phyloP scores from a whole-genome alignment of 1,284 basidiomycete genomes.

The Cryptococcus sp. region DNA sequence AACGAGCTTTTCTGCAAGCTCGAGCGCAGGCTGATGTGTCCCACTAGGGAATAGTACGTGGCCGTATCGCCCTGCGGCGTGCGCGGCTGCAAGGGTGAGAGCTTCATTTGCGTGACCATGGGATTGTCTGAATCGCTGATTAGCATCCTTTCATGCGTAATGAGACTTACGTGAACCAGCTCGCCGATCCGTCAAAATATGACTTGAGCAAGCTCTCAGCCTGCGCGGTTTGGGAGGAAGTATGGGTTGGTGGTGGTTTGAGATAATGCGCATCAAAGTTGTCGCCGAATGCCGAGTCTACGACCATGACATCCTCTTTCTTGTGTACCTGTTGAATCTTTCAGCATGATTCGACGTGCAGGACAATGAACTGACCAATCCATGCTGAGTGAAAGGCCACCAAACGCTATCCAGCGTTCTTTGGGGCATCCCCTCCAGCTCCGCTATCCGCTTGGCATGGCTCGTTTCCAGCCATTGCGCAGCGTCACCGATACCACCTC shows the following conservation, averaged over 20 bases:
- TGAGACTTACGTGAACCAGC: slow-evolving; percentile 81
- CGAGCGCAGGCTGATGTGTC: slow-evolving; percentile 78
- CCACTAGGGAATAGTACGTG: slow-evolving; percentile 95
- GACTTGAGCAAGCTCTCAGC: slow-evolving; percentile 61
- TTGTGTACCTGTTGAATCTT: slow-evolving; percentile 58
- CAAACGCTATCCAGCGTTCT: slow-evolving; percentile 79
- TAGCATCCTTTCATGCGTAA: background rate
- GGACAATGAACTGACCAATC: slow-evolving; percentile 41
- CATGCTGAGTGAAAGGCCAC: slow-evolving; percentile 99
- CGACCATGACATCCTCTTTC: slow-evolving; percentile 76
- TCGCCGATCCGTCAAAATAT: slow-evolving; percentile 87
- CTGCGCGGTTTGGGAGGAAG: background rate
- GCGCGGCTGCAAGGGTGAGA: slow-evolving; percentile 81
- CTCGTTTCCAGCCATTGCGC: slow-evolving; percentile 65
- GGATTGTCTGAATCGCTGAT: slow-evolving; percentile 59
- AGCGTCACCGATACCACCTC: slow-evolving; percentile 58
- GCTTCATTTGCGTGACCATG: slow-evolving; percentile 79
- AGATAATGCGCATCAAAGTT: slow-evolving; percentile 71
- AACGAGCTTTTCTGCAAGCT: slow-evolving; percentile 47
- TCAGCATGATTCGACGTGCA: background rate
- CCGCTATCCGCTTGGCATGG: slow-evolving; percentile 66
- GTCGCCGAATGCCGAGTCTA: slow-evolving; percentile 88
- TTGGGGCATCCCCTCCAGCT: slow-evolving; percentile 74
- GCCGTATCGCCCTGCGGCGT: slow-evolving; percentile 89
- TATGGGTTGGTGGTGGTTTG: slow-evolving; percentile 21